Base-by-base conservation (phyloP, 768 basidiomycete species). In the Albatrellus ellisii region DNA sequence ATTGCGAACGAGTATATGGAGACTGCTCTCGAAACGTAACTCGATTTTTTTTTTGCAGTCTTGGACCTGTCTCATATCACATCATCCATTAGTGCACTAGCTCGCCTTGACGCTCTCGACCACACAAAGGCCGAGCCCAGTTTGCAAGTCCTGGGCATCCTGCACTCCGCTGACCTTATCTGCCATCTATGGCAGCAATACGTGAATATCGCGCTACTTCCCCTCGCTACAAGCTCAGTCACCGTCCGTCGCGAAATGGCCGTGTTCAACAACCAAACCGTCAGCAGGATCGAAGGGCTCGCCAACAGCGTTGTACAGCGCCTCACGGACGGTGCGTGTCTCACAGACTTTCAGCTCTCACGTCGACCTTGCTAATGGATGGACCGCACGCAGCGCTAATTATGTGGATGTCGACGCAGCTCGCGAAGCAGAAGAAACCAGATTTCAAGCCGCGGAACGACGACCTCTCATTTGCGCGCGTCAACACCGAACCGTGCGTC, bases 121-220 rank as follows among this genome's bases (percentile, higher is more conserved):
- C 47, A 51, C 54, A 56, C 70, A 14, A 91, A 83, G 58, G 49
- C 66, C 12, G 92, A 98, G 58, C 92, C 94, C 4, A 82, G 70
- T 49, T 62, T 95, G 18, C 72, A 79, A 38, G 62, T 73, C 3
- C 58, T 98, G 5, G 53, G 63, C 0, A 71, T 84, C 17, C 63
- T 98, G 51, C 71, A 69, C 43, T 65, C 71, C 3, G 75, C 84
- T 26, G 91, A 94, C 61, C 73, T 94, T 34, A 81, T 94, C 43
- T 89, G 85, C 55, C 88, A 97, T 56, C 72, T 99, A 9, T 98
- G 92, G 94, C 95, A 98, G 55, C 85, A 86, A 57, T 99, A 98
- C 60, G 75, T 89, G 52, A 84, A 83, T 37, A 84, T 87, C 15
- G 95, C 91, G 0, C 61, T 99, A 5, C 67, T 95, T 11, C 92